phyloP scores from a whole-genome alignment of 345 rosid species.

The Syzygium grande region DNA sequence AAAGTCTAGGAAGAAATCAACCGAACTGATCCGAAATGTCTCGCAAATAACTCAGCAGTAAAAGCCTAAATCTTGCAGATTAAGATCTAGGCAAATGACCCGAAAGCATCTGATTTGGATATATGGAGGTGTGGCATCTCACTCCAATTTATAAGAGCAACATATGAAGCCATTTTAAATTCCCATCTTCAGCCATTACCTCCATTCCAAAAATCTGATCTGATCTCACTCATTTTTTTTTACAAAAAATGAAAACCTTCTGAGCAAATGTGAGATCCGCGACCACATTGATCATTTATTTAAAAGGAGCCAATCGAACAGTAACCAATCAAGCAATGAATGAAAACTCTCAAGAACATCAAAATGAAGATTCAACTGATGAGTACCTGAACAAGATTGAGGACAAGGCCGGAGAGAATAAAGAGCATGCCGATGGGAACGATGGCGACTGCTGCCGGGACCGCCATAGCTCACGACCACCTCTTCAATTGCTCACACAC shows the following conservation, averaged over 20 bases:
- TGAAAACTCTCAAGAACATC: neutral
- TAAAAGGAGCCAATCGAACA: neutral
- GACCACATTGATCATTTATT: neutral
- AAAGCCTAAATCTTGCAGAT: neutral
- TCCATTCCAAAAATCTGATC: neutral
- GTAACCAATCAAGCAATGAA: neutral
- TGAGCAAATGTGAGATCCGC: neutral
- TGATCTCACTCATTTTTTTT: neutral
- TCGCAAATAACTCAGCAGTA: neutral
- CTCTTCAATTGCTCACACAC: neutral
- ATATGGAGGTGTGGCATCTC: neutral
- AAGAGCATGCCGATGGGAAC: slow-evolving; percentile 76
- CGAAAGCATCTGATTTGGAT: neutral
- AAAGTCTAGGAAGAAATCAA: neutral
- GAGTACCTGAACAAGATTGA: slow-evolving; percentile 78
- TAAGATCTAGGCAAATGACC: neutral
- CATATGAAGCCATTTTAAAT: neutral
- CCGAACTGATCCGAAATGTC: neutral
- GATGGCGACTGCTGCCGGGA: slow-evolving; percentile 59
- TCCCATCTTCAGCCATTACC: neutral
- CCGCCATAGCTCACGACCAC: slow-evolving; percentile 36
- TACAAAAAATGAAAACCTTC: neutral
- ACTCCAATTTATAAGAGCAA: neutral
- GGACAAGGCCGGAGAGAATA: slow-evolving; percentile 75
- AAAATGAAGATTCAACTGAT: neutral